phyloP scores from a whole-genome alignment of 2,329 filamentous ascomycete genomes.

The Cucurbitaria berberidis region DNA sequence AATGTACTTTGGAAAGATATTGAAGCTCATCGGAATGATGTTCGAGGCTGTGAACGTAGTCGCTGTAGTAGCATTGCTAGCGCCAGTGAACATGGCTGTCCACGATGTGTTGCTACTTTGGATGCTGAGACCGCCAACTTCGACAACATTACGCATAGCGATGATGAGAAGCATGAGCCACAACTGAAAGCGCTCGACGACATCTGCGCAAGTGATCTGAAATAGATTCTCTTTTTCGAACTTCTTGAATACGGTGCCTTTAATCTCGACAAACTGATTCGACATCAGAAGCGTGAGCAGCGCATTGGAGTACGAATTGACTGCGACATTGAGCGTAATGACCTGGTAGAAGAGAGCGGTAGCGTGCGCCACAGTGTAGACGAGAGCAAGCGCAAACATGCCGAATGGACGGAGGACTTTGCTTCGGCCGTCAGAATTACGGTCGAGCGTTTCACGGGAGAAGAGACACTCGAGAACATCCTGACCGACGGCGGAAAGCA shows the following conservation, averaged over 20 bases:
- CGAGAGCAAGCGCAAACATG: conserved; percentile 85
- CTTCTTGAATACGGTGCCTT: conserved; percentile 97
- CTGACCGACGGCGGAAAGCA: conserved; percentile 90
- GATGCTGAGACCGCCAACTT: conserved; percentile 82
- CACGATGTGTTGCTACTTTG: conserved; percentile 39
- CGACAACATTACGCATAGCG: conserved; percentile 92
- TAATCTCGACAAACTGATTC: conserved; percentile 99
- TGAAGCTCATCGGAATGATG: conserved; percentile 89
- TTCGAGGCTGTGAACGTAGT: conserved; percentile 68
- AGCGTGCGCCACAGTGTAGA: conserved; percentile 87
- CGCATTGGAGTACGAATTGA: conserved; percentile 98
- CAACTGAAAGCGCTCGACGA: conserved; percentile 95
- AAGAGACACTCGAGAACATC: conserved; percentile 97
- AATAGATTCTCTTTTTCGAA: conserved; percentile 98
- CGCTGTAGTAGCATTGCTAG: conserved; percentile 55
- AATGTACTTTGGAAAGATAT: conserved; percentile 82
- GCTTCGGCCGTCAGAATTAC: conserved; percentile 85
- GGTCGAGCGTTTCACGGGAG: conserved; percentile 87
- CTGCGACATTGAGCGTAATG: conserved; percentile 95
- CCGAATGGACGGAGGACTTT: conserved; percentile 88
- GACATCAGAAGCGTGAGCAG: conserved; percentile 89
- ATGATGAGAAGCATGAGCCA: conserved; percentile 99
- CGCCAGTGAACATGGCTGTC: conserved; percentile 35
- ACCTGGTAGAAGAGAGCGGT: conserved; percentile 95
- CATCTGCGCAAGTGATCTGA: conserved; percentile 93